These are phyloP conservation scores for Cupressus sempervirens DNA, from an alignment of 75 land plant genomes.

Conservation along the genomic window DNA sequence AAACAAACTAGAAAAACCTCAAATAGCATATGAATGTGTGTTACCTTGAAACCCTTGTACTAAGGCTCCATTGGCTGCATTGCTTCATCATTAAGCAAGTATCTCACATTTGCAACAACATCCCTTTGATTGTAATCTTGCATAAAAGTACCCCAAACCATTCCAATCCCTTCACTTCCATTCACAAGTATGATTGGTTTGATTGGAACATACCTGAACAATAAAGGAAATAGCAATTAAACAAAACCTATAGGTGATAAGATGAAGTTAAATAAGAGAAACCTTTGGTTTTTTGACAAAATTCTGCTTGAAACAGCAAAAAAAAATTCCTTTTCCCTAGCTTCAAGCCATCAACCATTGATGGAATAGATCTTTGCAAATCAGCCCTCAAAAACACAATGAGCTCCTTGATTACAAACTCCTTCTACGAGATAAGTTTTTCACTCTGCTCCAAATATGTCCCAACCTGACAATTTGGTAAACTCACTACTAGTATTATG, in stretches of 20 bases:
- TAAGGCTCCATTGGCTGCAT: constrained; percentile 94
- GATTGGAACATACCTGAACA: constrained; percentile 80
- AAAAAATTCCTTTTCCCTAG: constrained; percentile 97
- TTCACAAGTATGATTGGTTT: constrained; percentile 91
- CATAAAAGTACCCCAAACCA: constrained; percentile 95
- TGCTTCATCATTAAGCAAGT: constrained; percentile 58
- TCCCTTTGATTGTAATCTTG: constrained; percentile 96
- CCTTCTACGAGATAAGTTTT: constrained; percentile 76
- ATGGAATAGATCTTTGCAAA: constrained; percentile 90
- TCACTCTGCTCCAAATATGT: constrained; percentile 82
- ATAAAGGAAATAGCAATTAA: background rate
- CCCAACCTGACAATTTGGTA: constrained; percentile 60
- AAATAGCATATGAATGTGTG: background rate
- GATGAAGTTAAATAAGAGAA: background rate
- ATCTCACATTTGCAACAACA: constrained; percentile 74
- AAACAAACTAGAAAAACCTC: background rate
- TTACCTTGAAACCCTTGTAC: constrained; percentile 92
- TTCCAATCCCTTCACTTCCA: no score
- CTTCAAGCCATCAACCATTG: constrained; percentile 97
- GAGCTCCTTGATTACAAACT: constrained; percentile 94
- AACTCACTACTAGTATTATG: background rate
- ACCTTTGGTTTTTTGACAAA: constrained; percentile 88
- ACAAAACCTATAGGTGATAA: background rate
- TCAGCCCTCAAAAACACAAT: constrained; percentile 92
- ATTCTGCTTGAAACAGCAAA: constrained; percentile 89